Percentiles rank a stretch among this genome's conserved stretches.
Conservation (phyloP, 2,329 filamentous ascomycete species). For the Cordyceps cicadae region DNA sequence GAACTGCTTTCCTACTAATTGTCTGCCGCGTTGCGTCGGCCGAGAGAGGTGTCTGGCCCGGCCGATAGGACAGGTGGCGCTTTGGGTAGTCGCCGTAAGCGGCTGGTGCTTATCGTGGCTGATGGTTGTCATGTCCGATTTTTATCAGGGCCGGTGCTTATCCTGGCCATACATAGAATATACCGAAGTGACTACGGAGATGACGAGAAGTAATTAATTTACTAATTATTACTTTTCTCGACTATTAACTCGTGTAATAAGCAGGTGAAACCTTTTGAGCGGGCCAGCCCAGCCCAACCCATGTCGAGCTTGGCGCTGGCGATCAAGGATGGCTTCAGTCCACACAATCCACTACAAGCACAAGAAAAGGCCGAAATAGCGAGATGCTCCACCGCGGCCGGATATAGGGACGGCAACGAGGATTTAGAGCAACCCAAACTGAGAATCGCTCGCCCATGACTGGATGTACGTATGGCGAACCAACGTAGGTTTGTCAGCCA, state of each 20-base stretch:
- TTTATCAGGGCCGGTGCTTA: too few species aligned
- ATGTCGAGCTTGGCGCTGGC: background rate
- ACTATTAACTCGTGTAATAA: too few species aligned
- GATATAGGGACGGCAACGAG: background rate
- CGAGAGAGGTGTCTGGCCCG: background rate
- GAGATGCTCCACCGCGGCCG: slow-evolving; percentile 5
- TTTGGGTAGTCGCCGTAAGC: background rate
- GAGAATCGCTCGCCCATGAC: background rate
- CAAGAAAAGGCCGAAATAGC: slow-evolving; percentile 4
- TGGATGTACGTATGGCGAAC: background rate
- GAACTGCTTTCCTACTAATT: too few species aligned
- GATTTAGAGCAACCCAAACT: background rate
- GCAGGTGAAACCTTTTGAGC: too few species aligned
- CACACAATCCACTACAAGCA: too few species aligned
- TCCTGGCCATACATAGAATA: too few species aligned
- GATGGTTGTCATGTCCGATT: too few species aligned
- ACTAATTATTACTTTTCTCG: too few species aligned
- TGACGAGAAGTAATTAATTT: too few species aligned
- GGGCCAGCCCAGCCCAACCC: background rate
- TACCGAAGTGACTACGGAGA: too few species aligned
- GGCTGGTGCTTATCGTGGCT: background rate
- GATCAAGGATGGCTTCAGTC: background rate
- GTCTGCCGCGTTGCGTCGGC: background rate
- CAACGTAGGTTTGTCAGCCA: background rate
- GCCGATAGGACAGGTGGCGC: background rate